Conservation (phyloP, 225 moss, liverwort and hornwort genomes). For the Ulota crispa region DNA sequence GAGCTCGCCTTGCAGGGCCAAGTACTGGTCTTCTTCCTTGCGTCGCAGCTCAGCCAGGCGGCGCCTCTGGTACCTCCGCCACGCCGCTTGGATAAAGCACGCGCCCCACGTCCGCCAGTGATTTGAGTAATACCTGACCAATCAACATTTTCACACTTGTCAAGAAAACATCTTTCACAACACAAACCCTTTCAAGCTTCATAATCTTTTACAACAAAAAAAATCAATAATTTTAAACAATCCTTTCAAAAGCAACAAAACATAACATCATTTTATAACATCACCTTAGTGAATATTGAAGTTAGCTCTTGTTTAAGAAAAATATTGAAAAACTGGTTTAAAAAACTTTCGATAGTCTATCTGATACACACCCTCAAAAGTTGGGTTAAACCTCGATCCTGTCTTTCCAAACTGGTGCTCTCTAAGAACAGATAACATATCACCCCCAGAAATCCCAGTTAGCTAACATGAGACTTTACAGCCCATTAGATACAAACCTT, state of each 20-base stretch:
- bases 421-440: neutral
- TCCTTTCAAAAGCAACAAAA: neutral
- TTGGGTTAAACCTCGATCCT: neutral
- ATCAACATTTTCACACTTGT: neutral
- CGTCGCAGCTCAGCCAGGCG: slow-evolving; percentile 44
- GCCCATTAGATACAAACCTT: neutral
- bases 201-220: neutral
- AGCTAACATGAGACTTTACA: neutral
- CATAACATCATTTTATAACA: fast-evolving
- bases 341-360: neutral
- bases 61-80: slow-evolving; percentile 52
- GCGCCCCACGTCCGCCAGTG: slow-evolving; percentile 78
- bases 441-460: neutral
- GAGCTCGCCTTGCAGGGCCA: slow-evolving; percentile 24
- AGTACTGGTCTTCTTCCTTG: slow-evolving; percentile 38
- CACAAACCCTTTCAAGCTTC: neutral
- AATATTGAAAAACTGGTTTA: no score
- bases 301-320: neutral
- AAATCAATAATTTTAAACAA: no score
- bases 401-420: neutral
- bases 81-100: slow-evolving; percentile 58
- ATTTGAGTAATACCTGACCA: slow-evolving; percentile 52
- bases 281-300: neutral
- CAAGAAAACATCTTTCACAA: neutral
- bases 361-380: neutral